These are phyloP conservation scores for Chiua sp. DNA, from an alignment of 1,284 basidiomycete species.

Conservation along the genomic window DNA sequence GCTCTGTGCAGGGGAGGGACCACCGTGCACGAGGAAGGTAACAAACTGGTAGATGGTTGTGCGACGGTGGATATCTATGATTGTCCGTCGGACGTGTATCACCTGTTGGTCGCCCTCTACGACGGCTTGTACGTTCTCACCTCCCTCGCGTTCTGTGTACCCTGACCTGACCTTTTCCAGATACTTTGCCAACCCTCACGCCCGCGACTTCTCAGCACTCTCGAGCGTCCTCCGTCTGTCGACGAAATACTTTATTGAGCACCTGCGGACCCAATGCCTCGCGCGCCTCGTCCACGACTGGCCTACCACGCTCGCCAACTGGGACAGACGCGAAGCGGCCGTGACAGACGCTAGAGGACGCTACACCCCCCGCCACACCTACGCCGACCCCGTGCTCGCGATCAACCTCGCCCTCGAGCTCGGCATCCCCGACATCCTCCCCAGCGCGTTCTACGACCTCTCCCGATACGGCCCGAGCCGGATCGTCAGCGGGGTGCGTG, in stretches of 20 bases:
- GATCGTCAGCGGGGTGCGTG: constrained; percentile 56
- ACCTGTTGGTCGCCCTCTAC: constrained; percentile 66
- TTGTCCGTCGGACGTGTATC: constrained; percentile 55
- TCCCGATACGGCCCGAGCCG: constrained; percentile 72
- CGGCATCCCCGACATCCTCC: constrained; percentile 57
- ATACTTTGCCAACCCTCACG: constrained; percentile 46
- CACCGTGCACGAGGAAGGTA: constrained; percentile 31
- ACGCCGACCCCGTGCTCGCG: constrained; percentile 62
- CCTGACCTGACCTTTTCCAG: constrained; percentile 26
- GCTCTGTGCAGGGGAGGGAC: not conserved
- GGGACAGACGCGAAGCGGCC: constrained; percentile 67
- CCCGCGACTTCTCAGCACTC: constrained; percentile 60
- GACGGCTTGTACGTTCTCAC: constrained; percentile 49
- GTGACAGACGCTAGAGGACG: constrained; percentile 50
- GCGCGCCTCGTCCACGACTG: constrained; percentile 62
- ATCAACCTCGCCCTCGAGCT: constrained; percentile 73
- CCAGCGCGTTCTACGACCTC: constrained; percentile 74
- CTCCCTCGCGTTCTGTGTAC: not conserved
- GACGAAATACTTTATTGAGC: constrained; percentile 70
- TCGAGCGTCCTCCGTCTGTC: constrained; percentile 68
- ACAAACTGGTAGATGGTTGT: constrained; percentile 55
- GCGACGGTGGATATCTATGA: constrained; percentile 58
- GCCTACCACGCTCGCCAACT: constrained; percentile 63
- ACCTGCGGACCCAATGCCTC: constrained; percentile 61
- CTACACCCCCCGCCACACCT: constrained; percentile 53